Evolutionary conservation across 208 protist genomes (phyloP).

Genomic region (Naegleria gruberi): DNA sequence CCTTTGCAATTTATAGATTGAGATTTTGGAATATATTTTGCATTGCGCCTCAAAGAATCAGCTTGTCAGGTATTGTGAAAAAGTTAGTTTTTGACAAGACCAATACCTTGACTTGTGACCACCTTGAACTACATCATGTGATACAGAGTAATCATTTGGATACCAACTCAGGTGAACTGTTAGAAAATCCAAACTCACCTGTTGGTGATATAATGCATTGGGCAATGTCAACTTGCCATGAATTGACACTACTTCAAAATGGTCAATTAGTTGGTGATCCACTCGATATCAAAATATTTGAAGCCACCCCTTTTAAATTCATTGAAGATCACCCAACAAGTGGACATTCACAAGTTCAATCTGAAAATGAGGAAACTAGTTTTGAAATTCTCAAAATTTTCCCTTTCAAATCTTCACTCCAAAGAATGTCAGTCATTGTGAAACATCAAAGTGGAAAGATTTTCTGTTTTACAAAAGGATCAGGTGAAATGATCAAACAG

Average conservation of each 20-base stretch:
- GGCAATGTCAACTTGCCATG: neutral
- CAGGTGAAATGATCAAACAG: slow-evolving; percentile 14
- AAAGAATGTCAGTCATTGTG: slow-evolving; percentile 10
- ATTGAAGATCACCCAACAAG: too few species aligned
- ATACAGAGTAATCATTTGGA: too few species aligned
- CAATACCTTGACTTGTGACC: slow-evolving; percentile 91
- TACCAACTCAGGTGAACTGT: too few species aligned
- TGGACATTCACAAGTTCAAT: too few species aligned
- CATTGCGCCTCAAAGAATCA: slow-evolving; percentile 98
- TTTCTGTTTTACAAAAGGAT: slow-evolving; percentile 22
- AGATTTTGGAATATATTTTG: slow-evolving; percentile 74
- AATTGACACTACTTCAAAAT: neutral
- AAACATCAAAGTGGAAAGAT: neutral
- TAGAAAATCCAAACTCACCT: too few species aligned
- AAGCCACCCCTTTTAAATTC: too few species aligned
- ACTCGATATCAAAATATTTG: slow-evolving; percentile 33
- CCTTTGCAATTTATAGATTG: slow-evolving; percentile 89
- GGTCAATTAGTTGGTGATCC: slow-evolving; percentile 33
- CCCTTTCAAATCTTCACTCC: neutral
- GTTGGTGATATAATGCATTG: too few species aligned
- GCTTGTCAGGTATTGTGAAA: slow-evolving; percentile 94
- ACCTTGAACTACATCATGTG: slow-evolving; percentile 73
- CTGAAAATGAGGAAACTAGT: too few species aligned
- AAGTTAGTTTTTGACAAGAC: slow-evolving; percentile 99
- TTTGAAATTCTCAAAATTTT: slow-evolving; percentile 20